phyloP scores from a whole-genome alignment of 2,329 filamentous ascomycete genomes.

The Fusarium aywerte region DNA sequence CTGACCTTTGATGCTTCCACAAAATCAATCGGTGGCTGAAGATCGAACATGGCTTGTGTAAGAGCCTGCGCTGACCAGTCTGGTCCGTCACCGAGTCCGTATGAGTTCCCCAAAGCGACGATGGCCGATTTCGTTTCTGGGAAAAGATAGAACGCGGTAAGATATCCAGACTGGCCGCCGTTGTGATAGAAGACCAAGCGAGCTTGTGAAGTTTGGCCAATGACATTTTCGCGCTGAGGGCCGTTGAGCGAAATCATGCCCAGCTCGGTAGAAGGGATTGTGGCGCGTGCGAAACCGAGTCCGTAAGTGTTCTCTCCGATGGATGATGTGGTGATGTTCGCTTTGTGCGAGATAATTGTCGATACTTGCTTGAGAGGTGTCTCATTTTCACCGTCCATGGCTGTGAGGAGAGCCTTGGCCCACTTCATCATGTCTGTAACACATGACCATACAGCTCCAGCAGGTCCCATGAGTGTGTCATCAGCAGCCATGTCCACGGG shows the following conservation, averaged over 20 bases:
- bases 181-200: background rate
- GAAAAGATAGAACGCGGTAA: background rate
- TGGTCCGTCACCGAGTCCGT: background rate
- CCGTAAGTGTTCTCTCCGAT: background rate
- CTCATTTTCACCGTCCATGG: too few species aligned
- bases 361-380: background rate
- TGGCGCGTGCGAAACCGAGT: background rate
- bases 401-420: too few species aligned
- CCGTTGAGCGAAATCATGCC: background rate
- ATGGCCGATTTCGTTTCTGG: background rate
- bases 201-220: fast-evolving
- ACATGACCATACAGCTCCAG: too few species aligned
- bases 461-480: too few species aligned
- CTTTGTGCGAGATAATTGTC: background rate
- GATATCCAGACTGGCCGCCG: background rate
- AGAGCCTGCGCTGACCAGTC: background rate
- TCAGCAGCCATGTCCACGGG: too few species aligned
- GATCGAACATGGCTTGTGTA: background rate
- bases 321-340: background rate
- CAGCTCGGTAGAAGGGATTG: background rate
- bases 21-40: background rate
- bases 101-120: background rate
- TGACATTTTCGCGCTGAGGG: background rate
- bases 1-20: background rate
- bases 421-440: too few species aligned